A percentile compares a stretch with the other conserved stretches of the same genome.
phyloP scores from a whole-genome alignment of 306 rosid genomes.

The Erythrophleum fordii region DNA sequence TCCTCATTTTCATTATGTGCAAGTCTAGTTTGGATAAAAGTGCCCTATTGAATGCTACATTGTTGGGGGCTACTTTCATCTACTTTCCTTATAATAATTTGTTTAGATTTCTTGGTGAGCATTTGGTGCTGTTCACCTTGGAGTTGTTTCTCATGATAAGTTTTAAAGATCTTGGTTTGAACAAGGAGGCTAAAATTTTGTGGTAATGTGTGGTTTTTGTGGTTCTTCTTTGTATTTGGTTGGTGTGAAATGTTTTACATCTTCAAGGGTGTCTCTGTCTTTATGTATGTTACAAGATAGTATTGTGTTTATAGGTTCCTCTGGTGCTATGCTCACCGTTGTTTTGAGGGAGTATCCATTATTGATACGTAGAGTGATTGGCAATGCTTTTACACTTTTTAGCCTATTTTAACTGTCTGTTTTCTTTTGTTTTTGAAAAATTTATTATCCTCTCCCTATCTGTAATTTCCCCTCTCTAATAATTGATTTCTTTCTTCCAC shows the following conservation, averaged over 20 bases:
- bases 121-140: neutral
- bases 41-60: neutral
- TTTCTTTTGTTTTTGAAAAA: neutral
- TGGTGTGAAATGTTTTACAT: neutral
- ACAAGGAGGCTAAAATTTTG: neutral
- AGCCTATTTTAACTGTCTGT: neutral
- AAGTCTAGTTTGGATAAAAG: neutral
- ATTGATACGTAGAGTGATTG: no score
- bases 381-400: no score
- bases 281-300: neutral
- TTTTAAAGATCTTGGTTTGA: neutral
- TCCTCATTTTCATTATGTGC: neutral
- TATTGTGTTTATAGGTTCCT: neutral
- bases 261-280: neutral
- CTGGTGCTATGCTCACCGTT: neutral
- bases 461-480: neutral
- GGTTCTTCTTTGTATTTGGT: neutral
- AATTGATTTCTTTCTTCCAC: neutral
- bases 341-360: no score
- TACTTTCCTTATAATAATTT: neutral
- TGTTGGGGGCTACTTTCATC: neutral
- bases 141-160: neutral
- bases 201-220: neutral
- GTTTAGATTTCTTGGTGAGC: neutral
- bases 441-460: neutral